Conservation (phyloP, 1,284 basidiomycete species). For the Phylloporus sp. region DNA sequence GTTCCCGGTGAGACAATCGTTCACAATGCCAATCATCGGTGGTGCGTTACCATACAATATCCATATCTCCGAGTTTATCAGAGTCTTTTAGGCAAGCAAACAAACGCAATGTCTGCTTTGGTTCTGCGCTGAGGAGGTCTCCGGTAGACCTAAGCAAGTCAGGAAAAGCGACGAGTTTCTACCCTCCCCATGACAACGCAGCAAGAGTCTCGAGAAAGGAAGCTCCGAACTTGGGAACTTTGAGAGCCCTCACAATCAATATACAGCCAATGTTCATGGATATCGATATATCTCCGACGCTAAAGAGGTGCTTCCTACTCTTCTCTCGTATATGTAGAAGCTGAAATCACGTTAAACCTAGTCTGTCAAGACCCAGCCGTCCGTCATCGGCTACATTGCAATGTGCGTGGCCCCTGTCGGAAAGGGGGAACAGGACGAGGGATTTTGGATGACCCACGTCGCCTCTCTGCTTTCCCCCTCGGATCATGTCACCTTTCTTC, state of each 20-base stretch:
- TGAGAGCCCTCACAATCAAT: slow-evolving; percentile 59
- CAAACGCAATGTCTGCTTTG: slow-evolving; percentile 54
- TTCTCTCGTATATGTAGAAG: too few relatives aligned
- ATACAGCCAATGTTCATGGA: slow-evolving; percentile 69
- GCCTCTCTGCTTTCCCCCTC: too few relatives aligned
- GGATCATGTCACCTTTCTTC: too few relatives aligned
- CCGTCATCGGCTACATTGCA: too few relatives aligned
- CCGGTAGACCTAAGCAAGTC: slow-evolving; percentile 59
- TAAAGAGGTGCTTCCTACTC: too few relatives aligned
- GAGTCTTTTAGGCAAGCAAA: slow-evolving; percentile 51
- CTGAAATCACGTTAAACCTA: too few relatives aligned
- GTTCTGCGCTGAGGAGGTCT: slow-evolving; percentile 52
- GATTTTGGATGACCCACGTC: too few relatives aligned
- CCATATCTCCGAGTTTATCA: slow-evolving; percentile 59
- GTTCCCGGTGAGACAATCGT: slow-evolving; percentile 39
- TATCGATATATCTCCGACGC: slow-evolving; percentile 65
- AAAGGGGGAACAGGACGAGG: too few relatives aligned
- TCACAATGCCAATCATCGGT: slow-evolving; percentile 54
- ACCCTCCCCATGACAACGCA: slow-evolving; percentile 75
- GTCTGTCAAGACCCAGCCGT: too few relatives aligned
- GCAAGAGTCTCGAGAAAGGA: slow-evolving; percentile 66
- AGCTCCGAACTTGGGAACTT: slow-evolving; percentile 53
- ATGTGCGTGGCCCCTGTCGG: too few relatives aligned
- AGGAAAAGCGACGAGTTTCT: slow-evolving; percentile 71
- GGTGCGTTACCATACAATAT: slow-evolving; percentile 64